Evolutionary conservation across 2,329 filamentous ascomycete genomes (phyloP).

Genomic region (Lachnellula suecica): DNA sequence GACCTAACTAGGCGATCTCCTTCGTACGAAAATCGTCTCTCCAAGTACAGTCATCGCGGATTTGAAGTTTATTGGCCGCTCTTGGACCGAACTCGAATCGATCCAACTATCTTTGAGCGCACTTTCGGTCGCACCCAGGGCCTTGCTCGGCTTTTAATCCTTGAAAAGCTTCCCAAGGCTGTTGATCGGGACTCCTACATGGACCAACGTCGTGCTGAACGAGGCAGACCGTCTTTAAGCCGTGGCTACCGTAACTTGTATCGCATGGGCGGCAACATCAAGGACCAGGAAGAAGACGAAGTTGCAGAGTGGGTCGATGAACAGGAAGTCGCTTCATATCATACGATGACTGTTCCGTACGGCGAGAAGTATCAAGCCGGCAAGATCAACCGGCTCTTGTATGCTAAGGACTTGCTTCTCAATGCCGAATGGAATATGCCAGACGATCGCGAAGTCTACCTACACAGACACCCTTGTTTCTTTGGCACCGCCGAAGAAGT

Average conservation of each 20-base stretch:
- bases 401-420: conserved; percentile 76
- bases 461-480: conserved; percentile 84
- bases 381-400: conserved; percentile 79
- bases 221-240: conserved; percentile 62
- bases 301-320: conserved; percentile 80
- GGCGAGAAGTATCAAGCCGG: conserved; percentile 61
- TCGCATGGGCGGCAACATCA: conserved; percentile 67
- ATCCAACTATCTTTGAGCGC: conserved; percentile 84
- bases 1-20: conserved; percentile 79
- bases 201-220: conserved; percentile 66
- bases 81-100: conserved; percentile 71
- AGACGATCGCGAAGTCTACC: conserved; percentile 70
- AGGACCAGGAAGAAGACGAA: conserved; percentile 75
- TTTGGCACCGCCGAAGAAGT: conserved; percentile 76
- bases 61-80: conserved; percentile 82
- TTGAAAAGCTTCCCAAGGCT: conserved; percentile 73
- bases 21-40: conserved; percentile 83
- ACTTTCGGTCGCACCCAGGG: conserved; percentile 75
- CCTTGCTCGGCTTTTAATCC: conserved; percentile 73
- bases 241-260: conserved; percentile 40
- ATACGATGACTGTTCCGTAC: conserved; percentile 73
- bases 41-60: conserved; percentile 80
- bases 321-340: conserved; percentile 75
- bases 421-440: conserved; percentile 86
- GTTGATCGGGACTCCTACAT: conserved; percentile 69